Base-by-base conservation (phyloP, 2,329 filamentous ascomycete genomes). In the Epichloe sylvatica region DNA sequence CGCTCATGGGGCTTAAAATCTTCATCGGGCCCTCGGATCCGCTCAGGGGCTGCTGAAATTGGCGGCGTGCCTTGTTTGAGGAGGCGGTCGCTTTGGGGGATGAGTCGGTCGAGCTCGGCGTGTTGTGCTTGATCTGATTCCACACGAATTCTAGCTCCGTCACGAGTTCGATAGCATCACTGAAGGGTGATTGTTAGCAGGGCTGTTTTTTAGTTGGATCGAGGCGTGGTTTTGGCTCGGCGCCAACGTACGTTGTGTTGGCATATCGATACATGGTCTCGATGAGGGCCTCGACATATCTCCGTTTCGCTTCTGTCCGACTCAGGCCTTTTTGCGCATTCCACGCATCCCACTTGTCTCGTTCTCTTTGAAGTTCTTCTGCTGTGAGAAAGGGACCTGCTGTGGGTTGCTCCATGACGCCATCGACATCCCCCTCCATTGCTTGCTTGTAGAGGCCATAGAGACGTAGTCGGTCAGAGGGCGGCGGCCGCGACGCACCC, bases 391-490 rank as follows among this genome's bases (percentile, higher is more conserved):
- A 70, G 8, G 70, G 69, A 19, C 69, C 71, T 46, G 66, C 59
- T 40, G 70, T 72, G 38, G 92, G 91, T 43, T 89, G 79, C 60
- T 91, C 83, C 84, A 96, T 94, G 46, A 97, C 88, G 45, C 87
- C 86, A 57, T 92, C 86, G 35, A 97, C 90, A 67, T 98, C 88
- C 45, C 45, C 92, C 72, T 98, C 90, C 92, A 97, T 97, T 54
- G 89, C 89, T 69, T 98, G 92, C 66, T 98, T 98, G 73, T 98
- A 98, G 57, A 98, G 77, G 55, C 92, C 92, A 83, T 98, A 98
- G 54, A 98, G 84, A 51, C 86, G 85, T 58, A 98, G 75, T 51
- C 92, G 84, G 62, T 94, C 90, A 53, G 77, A 73, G 2, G 89
- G 80, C 45, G 92, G 92, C 43, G 92, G 92, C 54, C 92, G 84